Percentiles rank a stretch among this genome's conserved stretches.
These are phyloP conservation scores for Chenopodium album DNA, from an alignment of 148 eudicot genomes.

Conservation along the genomic window DNA sequence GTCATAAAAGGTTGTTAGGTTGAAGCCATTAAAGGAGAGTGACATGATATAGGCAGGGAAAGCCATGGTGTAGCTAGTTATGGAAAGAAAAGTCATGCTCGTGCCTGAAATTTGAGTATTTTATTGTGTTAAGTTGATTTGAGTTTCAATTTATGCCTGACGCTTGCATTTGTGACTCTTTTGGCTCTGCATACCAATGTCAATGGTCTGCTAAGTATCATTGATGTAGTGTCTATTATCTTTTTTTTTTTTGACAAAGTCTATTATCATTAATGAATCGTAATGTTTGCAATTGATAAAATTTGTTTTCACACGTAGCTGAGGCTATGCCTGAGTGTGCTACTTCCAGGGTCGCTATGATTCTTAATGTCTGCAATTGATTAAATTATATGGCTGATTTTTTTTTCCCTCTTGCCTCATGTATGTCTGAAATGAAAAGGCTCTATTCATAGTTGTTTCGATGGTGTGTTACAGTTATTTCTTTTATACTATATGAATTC, in stretches of 20 bases:
- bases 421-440: neutral
- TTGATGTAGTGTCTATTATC: neutral
- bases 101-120: too few species aligned
- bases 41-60: too few species aligned
- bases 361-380: too few species aligned
- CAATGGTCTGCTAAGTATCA: neutral
- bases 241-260: too few species aligned
- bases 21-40: too few species aligned
- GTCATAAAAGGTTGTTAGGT: too few species aligned
- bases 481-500: neutral
- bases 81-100: too few species aligned
- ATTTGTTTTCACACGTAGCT: too few species aligned
- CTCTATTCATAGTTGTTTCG: neutral
- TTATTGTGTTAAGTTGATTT: too few species aligned
- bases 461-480: neutral
- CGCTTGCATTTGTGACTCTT: neutral
- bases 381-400: neutral
- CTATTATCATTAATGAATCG: neutral
- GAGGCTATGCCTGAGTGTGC: neutral
- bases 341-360: neutral
- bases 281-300: neutral
- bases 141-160: too few species aligned
- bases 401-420: neutral
- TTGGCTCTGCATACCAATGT: neutral
- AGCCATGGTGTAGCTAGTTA: too few species aligned